Conservation (phyloP, 2,329 filamentous ascomycete genomes). For the Calcarisporium arbuscula region DNA sequence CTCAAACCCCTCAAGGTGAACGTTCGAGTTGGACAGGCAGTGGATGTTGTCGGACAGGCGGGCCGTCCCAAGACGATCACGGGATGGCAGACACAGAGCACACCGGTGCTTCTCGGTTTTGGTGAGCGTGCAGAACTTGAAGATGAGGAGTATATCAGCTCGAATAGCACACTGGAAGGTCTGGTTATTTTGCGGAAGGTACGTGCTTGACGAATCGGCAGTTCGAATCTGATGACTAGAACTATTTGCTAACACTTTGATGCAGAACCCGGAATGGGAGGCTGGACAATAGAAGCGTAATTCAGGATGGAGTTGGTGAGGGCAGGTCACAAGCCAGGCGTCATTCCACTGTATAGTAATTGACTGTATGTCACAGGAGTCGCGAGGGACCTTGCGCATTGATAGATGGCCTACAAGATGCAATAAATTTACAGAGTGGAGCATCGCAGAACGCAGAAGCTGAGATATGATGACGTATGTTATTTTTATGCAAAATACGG, state of each 20-base stretch:
- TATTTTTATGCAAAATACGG: too few relatives aligned
- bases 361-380: conserved; percentile 18
- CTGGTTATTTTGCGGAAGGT: conserved; percentile 97
- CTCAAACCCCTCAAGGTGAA: conserved; percentile 92
- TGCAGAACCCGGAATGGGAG: conserved; percentile 34
- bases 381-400: conserved; percentile 14
- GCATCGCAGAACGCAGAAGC: too few relatives aligned
- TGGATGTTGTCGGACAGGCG: conserved; percentile 95
- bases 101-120: conserved; percentile 89
- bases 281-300: conserved; percentile 28
- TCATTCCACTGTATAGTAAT: conserved; percentile 29
- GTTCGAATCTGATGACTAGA: not conserved
- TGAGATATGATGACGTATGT: too few relatives aligned
- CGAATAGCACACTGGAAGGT: conserved; percentile 88
- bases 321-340: conserved; percentile 14
- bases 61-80: conserved; percentile 98
- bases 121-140: conserved; percentile 95
- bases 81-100: conserved; percentile 98
- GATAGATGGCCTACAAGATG: conserved; percentile 23
- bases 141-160: conserved; percentile 91
- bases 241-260: not conserved
- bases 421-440: too few relatives aligned
- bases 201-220: conserved; percentile 33
- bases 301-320: conserved; percentile 10
- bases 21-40: conserved; percentile 93